Evolutionary conservation across 2,329 filamentous ascomycete genomes (phyloP).

Genomic region (Alternaria arborescens): DNA sequence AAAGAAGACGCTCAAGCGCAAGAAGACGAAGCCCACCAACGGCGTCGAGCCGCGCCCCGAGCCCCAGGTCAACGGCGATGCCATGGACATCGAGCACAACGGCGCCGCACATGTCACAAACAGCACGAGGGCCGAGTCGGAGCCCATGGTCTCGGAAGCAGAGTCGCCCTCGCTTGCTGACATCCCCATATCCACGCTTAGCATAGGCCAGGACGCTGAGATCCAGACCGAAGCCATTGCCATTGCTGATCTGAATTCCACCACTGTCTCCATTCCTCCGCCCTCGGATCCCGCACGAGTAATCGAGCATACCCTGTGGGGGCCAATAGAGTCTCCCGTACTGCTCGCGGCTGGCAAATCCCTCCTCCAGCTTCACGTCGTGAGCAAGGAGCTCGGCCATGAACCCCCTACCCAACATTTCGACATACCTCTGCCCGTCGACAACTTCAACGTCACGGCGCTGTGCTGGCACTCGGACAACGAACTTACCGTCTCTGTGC

Average conservation of each 20-base stretch:
- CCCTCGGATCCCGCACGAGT: constrained; percentile 34
- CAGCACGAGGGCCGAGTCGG: constrained; percentile 47
- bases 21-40: constrained; percentile 45
- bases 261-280: constrained; percentile 41
- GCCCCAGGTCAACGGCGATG: constrained; percentile 55
- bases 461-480: constrained; percentile 47
- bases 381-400: constrained; percentile 26
- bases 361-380: constrained; percentile 44
- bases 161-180: constrained; percentile 51
- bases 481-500: constrained; percentile 47
- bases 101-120: constrained; percentile 39
- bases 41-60: constrained; percentile 44
- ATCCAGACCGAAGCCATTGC: constrained; percentile 49
- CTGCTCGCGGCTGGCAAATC: constrained; percentile 49
- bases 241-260: constrained; percentile 40
- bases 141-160: constrained; percentile 46
- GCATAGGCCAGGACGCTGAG: constrained; percentile 49
- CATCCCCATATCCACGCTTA: constrained; percentile 50
- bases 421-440: constrained; percentile 41
- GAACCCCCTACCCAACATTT: constrained; percentile 24
- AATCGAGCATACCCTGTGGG: constrained; percentile 50
- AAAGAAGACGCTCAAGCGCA: constrained; percentile 46
- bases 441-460: constrained; percentile 47
- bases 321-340: constrained; percentile 38
- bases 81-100: constrained; percentile 57